A percentile compares a stretch with the other conserved stretches of the same genome.
These are phyloP conservation scores for Buxus sempervirens DNA, from an alignment of 164 flowering plant species.

Conservation along the genomic window DNA sequence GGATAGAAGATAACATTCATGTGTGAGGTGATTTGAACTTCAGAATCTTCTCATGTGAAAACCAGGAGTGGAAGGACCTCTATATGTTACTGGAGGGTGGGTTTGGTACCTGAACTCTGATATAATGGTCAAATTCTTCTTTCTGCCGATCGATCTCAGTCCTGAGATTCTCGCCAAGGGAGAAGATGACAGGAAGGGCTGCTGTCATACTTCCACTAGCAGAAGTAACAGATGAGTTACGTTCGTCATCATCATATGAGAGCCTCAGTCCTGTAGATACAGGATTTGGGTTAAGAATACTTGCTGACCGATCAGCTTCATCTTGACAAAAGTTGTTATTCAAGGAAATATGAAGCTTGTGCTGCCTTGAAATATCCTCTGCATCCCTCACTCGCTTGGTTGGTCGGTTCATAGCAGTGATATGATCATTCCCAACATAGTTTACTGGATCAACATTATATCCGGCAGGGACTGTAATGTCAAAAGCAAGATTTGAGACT, in stretches of 20 bases:
- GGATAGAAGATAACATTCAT: no score
- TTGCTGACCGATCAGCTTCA: constrained; percentile 49
- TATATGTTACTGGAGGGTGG: not conserved
- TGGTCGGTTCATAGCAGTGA: constrained; percentile 34
- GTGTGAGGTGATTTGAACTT: no score
- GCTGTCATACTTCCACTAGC: constrained; percentile 63
- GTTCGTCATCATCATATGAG: constrained; percentile 87
- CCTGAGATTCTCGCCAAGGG: constrained; percentile 52
- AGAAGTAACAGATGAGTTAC: constrained; percentile 63
- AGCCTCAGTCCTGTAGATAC: constrained; percentile 85
- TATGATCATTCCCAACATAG: constrained; percentile 54
- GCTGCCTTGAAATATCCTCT: constrained; percentile 49
- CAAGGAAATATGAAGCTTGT: constrained; percentile 67
- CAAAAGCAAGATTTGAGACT: not conserved
- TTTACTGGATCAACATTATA: constrained; percentile 62
- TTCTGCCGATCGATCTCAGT: constrained; percentile 65
- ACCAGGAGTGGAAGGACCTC: not conserved
- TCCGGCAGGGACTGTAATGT: constrained; percentile 47
- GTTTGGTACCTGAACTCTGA: constrained; percentile 60
- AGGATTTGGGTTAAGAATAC: constrained; percentile 46
- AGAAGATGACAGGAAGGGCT: constrained; percentile 43
- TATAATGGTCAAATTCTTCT: constrained; percentile 67
- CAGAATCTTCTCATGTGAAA: no score
- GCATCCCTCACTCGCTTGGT: constrained; percentile 55
- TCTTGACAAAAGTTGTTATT: constrained; percentile 48